Base-by-base conservation (phyloP, 805 yeast species). In the Metschnikowia cerradonensis region DNA sequence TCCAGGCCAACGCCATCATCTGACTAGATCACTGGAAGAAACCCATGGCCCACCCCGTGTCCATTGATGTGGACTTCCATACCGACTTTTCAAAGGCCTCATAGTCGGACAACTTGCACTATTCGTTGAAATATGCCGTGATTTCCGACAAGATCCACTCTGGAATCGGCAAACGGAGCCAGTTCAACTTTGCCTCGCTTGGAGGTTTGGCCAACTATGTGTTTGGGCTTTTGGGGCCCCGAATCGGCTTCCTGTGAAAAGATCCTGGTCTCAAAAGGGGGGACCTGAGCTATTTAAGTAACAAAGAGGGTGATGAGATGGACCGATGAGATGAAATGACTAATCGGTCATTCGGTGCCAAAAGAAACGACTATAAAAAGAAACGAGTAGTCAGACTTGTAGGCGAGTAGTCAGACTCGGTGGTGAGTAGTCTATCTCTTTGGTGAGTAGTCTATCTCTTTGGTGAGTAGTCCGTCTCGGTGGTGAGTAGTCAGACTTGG, bases 111-210 rank as follows among this genome's bases (percentile, higher is more conserved):
- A 92, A 91, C 62, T 75, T 92, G 58, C 79, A 81, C 52, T 82
- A 86, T 60, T 86, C 97, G 4, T 78, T 92, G 55, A 92, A 92
- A 67, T 92, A 92, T 67, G 97, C 96, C 2, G 90, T 83, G 4
- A 77, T 92, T 4, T 81, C 92, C 4, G 74, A 89, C 46, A 80
- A 81, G 38, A 70, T 92, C n/a, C 65, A 79, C 37, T 72, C 75
- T 4, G 78, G 68, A 55, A 79, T 87, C 55, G 78, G 73, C 38
- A 47, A 63, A 5, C 66, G 75, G 52, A 68, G 67, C 22, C 71
- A 63, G 49, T 62, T 58, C 36, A 76, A 74, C 58, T 77, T 73
- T 65, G 63, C 66, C 38, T 70, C 77, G n/a, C 60, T 75, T 37
- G 70, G 70, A 30, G 71, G 70, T 15, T 65, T 79, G n/a, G 85